These are phyloP conservation scores for Tulasnella sp. DNA, from an alignment of 768 basidiomycete species.

Conservation along the genomic window DNA sequence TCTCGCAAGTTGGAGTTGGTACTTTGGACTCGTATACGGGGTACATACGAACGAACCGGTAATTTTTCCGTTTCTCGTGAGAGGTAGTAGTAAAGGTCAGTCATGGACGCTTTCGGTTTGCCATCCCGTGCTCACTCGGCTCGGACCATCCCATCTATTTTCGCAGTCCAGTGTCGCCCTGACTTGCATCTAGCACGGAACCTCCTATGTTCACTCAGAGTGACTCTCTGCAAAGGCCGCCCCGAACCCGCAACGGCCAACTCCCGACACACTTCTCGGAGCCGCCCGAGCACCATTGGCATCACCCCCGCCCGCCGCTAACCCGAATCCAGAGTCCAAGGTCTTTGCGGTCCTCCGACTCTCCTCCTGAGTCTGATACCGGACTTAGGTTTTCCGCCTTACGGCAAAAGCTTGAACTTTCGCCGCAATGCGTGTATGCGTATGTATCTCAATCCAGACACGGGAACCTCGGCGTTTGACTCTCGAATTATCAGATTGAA, in stretches of 20 bases:
- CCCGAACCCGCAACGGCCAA: not conserved
- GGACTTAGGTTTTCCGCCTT: not conserved
- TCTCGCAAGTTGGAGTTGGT: too few relatives aligned
- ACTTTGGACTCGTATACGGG: too few relatives aligned
- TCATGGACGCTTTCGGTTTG: not conserved
- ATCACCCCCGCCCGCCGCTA: not conserved
- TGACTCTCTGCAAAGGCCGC: not conserved
- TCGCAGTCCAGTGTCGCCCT: too few relatives aligned
- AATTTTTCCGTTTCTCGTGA: not conserved
- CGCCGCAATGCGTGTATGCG: not conserved
- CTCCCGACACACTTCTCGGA: not conserved
- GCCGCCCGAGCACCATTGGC: not conserved
- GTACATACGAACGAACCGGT: too few relatives aligned
- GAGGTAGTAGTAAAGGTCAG: not conserved
- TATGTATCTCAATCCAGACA: not conserved
- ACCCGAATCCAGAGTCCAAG: not conserved
- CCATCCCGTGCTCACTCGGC: not conserved
- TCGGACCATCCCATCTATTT: not conserved
- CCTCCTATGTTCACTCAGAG: not conserved
- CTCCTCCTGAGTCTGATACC: not conserved
- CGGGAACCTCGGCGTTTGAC: not conserved
- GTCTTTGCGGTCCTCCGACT: not conserved
- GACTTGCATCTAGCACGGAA: not conserved
- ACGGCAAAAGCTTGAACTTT: not conserved
- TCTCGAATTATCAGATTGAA: not conserved